Base-by-base conservation (phyloP, 1,284 basidiomycete species). In the Agaricales sp. region DNA sequence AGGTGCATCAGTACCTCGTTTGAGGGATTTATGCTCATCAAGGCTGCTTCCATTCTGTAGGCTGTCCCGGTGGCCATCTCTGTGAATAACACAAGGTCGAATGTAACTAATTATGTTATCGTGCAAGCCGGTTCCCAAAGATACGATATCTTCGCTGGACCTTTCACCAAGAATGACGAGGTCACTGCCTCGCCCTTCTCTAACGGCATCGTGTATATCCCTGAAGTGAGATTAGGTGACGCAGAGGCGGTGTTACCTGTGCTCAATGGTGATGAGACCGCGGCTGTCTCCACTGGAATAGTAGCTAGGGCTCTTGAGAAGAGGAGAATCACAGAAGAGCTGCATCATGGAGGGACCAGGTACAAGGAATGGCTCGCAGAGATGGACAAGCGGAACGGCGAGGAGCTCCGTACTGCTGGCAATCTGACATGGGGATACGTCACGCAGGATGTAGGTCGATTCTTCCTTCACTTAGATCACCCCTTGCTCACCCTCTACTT, bases 81-180 rank as follows among this genome's bases (percentile, higher is more conserved):
- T 1, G 60, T 77, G 55, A 82, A 83, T 65, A 84, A 83, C 57
- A 69, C 75, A 4, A 74, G 81, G 30, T 70, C 75, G 2, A 60
- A 59, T 11, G 72, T 77, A 48, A 77, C 82, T n/a, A 80, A 76
- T 54, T 64, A 88, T 52, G 78, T 88, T 61, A 76, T 92, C 53
- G 70, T 73, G 47, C 85, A 90, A 63, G 78, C 83, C 1, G 89
- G 83, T 14, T 80, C 72, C n/a, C 73, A 83, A 57, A 77, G 89
- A 45, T 91, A 83, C 65, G 81, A 89, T 57, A 61, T 92, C 41
- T 78, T 76, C 59, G 53, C 68, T 1, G 88, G 87, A 1, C 54
- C 76, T 2, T 91, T 91, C 65, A 83, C 82, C 43, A 78, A 78
- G 59, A 88, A 91, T 61, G 87, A 91, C 61, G 80, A 88, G 60